These are phyloP conservation scores for Kwoniella sp. DNA, from an alignment of 768 basidiomycete genomes.

Conservation along the genomic window DNA sequence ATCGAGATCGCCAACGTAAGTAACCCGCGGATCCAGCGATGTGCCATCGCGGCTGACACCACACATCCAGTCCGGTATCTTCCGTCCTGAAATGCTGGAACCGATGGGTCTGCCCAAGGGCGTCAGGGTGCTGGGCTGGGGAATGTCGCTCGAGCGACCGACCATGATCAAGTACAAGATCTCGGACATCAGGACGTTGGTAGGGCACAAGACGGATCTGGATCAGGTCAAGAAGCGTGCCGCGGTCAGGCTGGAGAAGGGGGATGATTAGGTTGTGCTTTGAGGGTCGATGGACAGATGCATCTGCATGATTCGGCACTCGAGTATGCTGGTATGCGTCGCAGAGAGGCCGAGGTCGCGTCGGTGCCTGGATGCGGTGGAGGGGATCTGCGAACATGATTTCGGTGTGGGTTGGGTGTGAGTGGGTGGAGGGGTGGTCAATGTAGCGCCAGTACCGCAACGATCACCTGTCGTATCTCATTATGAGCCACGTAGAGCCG, in stretches of 20 bases:
- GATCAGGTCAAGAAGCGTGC: constrained; percentile 82
- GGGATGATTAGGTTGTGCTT: constrained; percentile 37
- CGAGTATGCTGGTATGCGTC: no score
- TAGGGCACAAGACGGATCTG: constrained; percentile 94
- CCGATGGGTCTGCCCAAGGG: constrained; percentile 98
- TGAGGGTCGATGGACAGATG: no score
- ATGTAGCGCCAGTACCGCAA: no score
- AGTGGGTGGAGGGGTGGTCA: no score
- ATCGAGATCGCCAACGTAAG: constrained; percentile 85
- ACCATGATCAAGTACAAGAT: constrained; percentile 99
- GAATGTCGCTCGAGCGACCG: constrained; percentile 85
- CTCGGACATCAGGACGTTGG: constrained; percentile 90
- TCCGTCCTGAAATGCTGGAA: constrained; percentile 98
- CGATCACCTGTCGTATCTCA: no score
- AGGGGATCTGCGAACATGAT: no score
- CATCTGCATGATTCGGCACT: no score
- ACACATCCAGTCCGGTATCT: constrained; percentile 74
- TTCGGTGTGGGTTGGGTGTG: no score
- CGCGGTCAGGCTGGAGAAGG: constrained; percentile 77
- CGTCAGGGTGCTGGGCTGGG: constrained; percentile 96
- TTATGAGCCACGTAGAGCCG: no score
- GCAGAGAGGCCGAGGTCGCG: no score
- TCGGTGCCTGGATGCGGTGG: no score
- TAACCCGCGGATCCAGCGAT: background rate
- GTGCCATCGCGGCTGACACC: background rate